Percentiles rank a stretch among this genome's conserved stretches.
Conservation (phyloP, 352 stramenopile species). For the Globisporangium rhizosaccharum region DNA sequence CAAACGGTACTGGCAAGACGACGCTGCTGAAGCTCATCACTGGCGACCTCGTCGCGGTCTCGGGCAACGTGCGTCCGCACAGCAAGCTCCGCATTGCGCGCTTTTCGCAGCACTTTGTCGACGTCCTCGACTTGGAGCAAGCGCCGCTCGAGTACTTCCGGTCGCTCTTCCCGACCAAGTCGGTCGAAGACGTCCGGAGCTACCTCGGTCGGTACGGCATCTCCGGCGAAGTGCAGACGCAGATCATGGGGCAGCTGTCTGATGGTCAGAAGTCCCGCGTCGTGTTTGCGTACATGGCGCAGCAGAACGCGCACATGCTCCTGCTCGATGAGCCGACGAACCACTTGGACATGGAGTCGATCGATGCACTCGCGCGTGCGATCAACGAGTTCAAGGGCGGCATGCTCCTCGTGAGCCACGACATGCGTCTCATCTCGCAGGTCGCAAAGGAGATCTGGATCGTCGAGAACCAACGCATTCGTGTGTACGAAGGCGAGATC, state of each 20-base stretch:
- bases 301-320: slow-evolving; percentile 96
- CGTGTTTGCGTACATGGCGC: slow-evolving; percentile 97
- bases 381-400: slow-evolving; percentile 98
- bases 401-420: slow-evolving; percentile 97
- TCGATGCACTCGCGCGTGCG: slow-evolving; percentile 96
- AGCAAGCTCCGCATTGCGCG: slow-evolving; percentile 94
- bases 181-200: slow-evolving; percentile 91
- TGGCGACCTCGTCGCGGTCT: slow-evolving; percentile 90
- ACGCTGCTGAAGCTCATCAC: slow-evolving; percentile 98
- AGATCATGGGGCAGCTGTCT: slow-evolving; percentile 94
- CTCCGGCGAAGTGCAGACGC: slow-evolving; percentile 93
- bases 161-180: slow-evolving; percentile 90
- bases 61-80: slow-evolving; percentile 94
- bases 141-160: slow-evolving; percentile 97
- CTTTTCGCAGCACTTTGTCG: slow-evolving; percentile 98
- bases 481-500: slow-evolving; percentile 97
- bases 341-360: slow-evolving; percentile 93
- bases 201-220: slow-evolving; percentile 97
- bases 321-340: slow-evolving; percentile 89
- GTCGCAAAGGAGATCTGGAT: slow-evolving; percentile 99
- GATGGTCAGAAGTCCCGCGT: slow-evolving; percentile 97
- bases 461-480: slow-evolving; percentile 95
- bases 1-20: slow-evolving; percentile 95
- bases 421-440: slow-evolving; percentile 98
- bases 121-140: slow-evolving; percentile 95